Evolutionary conservation across 2,329 filamentous ascomycete species (phyloP), one percentile per base, ranked within the genome.

Genomic region (Aspergillus fumigatiaffinis): DNA sequence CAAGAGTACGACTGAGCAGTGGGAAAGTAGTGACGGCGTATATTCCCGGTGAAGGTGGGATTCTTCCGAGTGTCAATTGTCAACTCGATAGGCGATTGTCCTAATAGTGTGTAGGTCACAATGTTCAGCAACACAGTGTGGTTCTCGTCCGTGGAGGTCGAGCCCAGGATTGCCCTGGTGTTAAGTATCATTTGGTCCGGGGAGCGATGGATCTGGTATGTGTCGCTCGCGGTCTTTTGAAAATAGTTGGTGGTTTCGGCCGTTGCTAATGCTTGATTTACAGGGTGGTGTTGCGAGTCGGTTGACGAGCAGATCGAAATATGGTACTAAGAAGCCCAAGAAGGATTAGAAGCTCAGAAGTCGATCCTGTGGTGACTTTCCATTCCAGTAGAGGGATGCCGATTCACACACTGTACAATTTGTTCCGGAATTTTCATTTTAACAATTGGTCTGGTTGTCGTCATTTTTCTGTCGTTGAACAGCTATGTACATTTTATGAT

Each of bases 271-370:
- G 52, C 66, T 58, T 21, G 53, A 23, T 50, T 12, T 10, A 12
- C 63, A 97, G 93, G 91, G 91, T 71, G 94, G 94, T 81, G 94
- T 99, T 63, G 87, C 87, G 23, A 94, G 87, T 74, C 84, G 94
- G 66, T 84, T 89, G 69, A 90, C 87, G 23, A 91, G 90, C 75
- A 84, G 94, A 69, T 97, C 92, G 70, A 99, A 99, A 79, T 99
- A 96, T 73, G 94, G 94, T 60, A 96, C 94, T 51, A 99, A 99
- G 87, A 97, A 97, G 81, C 93, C 94, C 0, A 97, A 97, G 87
- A 87, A 87, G 74, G 87, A 87, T 23, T 81, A 71, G 59, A 53
- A 14, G n/a, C 44, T 25, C 44, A 25, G 44, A 14, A 14, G 8
- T 46, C n/a, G 42, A 5, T 23, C 12, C 42, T 20, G 21, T 10